Evolutionary conservation across 192 early-diverging fungal genomes (phyloP).

Genomic region (Piromyces finnis): DNA sequence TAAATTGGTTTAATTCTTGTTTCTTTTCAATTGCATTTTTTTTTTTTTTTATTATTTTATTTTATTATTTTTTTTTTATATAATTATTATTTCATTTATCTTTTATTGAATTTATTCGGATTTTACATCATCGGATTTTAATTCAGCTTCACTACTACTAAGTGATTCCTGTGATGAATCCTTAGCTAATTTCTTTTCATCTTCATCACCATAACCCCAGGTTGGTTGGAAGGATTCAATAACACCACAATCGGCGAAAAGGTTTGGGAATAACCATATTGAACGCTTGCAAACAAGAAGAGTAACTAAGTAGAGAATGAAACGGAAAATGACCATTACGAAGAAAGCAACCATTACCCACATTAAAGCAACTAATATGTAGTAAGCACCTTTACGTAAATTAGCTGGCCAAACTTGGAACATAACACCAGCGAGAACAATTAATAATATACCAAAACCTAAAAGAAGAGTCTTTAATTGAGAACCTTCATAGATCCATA

Average conservation of each 20-base stretch:
- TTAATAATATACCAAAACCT: conserved; percentile 53
- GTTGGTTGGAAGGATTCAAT: conserved; percentile 84
- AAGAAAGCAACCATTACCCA: conserved; percentile 80
- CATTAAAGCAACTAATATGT: conserved; percentile 62
- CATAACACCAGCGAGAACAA: conserved; percentile 83
- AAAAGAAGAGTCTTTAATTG: conserved; percentile 58
- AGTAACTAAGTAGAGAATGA: conserved; percentile 66
- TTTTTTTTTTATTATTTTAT: too few species aligned
- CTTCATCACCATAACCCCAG: conserved; percentile 56
- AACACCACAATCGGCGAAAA: conserved; percentile 90
- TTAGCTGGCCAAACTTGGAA: conserved; percentile 89
- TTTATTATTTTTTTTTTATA: too few species aligned
- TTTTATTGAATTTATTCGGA: not conserved
- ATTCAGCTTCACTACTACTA: not conserved
- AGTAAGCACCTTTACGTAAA: conserved; percentile 73
- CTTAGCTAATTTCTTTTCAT: not conserved
- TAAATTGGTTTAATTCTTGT: too few species aligned
- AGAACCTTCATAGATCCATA: conserved; percentile 87
- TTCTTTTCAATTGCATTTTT: too few species aligned
- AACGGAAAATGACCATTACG: conserved; percentile 65
- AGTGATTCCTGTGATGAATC: not conserved
- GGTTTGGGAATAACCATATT: conserved; percentile 91
- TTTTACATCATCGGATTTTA: not conserved
- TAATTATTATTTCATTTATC: too few species aligned
- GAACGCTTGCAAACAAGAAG: conserved; percentile 53